Evolutionary conservation across 2,329 filamentous ascomycete species (phyloP).

Genomic region (Triangularia verruculosa): DNA sequence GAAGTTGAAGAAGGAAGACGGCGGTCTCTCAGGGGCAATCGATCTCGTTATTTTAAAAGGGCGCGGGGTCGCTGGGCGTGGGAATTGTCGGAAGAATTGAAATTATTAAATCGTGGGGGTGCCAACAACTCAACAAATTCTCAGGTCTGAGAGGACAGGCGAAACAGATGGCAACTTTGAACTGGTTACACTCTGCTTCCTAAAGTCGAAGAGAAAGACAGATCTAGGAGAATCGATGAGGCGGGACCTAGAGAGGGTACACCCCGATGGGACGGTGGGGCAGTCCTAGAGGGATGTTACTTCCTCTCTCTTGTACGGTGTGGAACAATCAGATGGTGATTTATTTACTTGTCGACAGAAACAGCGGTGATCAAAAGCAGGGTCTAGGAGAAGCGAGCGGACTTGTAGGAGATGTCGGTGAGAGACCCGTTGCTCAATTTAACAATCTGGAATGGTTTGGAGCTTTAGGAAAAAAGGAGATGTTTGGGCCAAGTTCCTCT

Average conservation of each 20-base stretch:
- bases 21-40: neutral
- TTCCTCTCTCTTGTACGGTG: neutral
- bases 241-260: neutral
- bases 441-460: neutral
- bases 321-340: neutral
- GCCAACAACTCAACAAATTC: neutral
- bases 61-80: neutral
- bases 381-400: neutral
- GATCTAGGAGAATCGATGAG: neutral
- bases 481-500: neutral
- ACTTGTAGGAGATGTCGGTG: neutral
- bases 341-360: neutral
- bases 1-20: neutral
- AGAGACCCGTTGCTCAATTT: neutral
- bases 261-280: neutral
- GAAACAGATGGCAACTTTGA: neutral
- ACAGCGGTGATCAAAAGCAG: neutral
- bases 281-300: neutral
- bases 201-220: neutral
- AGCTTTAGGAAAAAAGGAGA: neutral
- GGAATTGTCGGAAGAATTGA: neutral
- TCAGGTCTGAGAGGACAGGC: neutral
- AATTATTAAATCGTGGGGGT: constrained; percentile 1
- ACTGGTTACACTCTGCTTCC: neutral
- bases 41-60: neutral